Conservation (phyloP, 2,329 filamentous ascomycete genomes). For the Aspergillus fructus region DNA sequence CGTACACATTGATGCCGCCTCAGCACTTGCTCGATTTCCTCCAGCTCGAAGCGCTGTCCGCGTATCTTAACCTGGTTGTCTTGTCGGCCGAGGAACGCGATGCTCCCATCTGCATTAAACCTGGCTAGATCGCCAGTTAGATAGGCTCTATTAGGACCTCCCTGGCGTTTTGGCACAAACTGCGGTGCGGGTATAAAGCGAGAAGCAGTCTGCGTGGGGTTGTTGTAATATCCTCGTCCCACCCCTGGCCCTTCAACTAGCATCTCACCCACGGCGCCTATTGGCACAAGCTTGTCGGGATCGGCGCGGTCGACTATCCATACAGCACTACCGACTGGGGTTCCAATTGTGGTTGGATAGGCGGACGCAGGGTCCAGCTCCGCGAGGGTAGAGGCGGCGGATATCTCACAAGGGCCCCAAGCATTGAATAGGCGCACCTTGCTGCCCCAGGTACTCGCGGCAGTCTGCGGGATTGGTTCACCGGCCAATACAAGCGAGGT, state of each 20-base stretch:
- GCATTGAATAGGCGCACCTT: conserved; percentile 37
- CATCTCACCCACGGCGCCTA: too few species aligned
- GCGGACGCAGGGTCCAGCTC: conserved; percentile 9
- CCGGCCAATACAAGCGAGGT: conserved; percentile 30
- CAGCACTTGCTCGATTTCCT: conserved; percentile 29
- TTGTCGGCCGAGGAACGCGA: conserved; percentile 32
- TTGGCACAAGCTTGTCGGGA: too few species aligned
- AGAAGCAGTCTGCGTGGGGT: conserved; percentile 8
- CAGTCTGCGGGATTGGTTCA: conserved; percentile 28
- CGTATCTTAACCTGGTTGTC: conserved; percentile 36
- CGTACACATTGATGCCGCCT: background rate
- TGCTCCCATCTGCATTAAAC: conserved; percentile 27
- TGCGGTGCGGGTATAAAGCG: too few species aligned
- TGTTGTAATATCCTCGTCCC: conserved; percentile 25
- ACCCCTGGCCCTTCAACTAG: too few species aligned
- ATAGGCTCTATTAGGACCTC: conserved; percentile 20
- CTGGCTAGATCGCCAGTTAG: conserved; percentile 36
- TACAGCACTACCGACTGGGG: conserved; percentile 3
- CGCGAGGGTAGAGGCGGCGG: conserved; percentile 3
- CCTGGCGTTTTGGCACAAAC: conserved; percentile 15
- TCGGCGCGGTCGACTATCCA: too few species aligned
- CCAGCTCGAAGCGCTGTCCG: conserved; percentile 36
- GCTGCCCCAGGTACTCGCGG: conserved; percentile 35
- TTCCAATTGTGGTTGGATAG: background rate
- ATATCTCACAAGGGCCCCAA: conserved; percentile 24